These are phyloP conservation scores for Nidularia pulvinata DNA, from an alignment of 768 basidiomycete species.

Conservation along the genomic window DNA sequence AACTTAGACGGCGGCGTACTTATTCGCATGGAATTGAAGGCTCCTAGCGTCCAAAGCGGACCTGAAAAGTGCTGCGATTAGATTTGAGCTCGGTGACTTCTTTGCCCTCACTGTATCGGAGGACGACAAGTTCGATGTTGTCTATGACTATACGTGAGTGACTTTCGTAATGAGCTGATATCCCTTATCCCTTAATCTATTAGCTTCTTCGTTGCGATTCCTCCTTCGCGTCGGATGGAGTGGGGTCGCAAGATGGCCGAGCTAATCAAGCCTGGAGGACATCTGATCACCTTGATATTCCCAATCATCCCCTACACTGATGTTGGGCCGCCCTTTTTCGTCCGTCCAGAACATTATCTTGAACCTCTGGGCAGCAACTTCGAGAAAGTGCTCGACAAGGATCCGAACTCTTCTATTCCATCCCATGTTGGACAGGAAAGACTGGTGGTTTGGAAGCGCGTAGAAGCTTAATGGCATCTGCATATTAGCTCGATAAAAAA, in stretches of 20 bases:
- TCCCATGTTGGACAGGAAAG: conserved; percentile 47
- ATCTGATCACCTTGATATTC: conserved; percentile 58
- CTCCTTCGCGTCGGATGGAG: conserved; percentile 43
- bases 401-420: conserved; percentile 39
- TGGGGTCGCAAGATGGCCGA: conserved; percentile 61
- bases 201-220: conserved; percentile 77
- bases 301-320: conserved; percentile 47
- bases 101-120: conserved; percentile 41
- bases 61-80: conserved; percentile 24
- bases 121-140: conserved; percentile 45
- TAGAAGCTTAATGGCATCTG: neutral
- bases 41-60: conserved; percentile 12
- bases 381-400: conserved; percentile 51
- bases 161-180: neutral
- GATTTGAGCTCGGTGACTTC: conserved; percentile 49
- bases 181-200: neutral
- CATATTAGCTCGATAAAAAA: neutral
- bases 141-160: conserved; percentile 67
- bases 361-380: conserved; percentile 48
- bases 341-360: conserved; percentile 55
- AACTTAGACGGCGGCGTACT: no score
- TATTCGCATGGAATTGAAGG: conserved; percentile 1
- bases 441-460: conserved; percentile 53
- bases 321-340: conserved; percentile 62
- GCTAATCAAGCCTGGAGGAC: conserved; percentile 61